A percentile compares a stretch with the other conserved stretches of the same genome.
These are phyloP conservation scores for Colletotrichum horii DNA, from an alignment of 2,329 filamentous ascomycete genomes.

Conservation along the genomic window DNA sequence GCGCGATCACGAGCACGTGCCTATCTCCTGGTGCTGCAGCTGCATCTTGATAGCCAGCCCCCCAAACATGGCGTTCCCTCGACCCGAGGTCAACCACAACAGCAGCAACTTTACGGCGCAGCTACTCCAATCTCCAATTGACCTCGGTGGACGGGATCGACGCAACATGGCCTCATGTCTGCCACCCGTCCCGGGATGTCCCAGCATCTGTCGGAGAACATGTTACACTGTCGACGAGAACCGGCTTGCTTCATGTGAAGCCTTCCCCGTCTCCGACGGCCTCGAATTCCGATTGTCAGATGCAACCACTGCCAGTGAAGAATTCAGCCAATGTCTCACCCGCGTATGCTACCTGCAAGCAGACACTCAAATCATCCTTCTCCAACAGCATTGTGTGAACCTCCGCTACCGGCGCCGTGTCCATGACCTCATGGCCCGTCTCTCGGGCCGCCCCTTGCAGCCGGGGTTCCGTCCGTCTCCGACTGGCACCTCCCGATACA, in stretches of 20 bases:
- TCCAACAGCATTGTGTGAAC: neutral
- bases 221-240: neutral
- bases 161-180: neutral
- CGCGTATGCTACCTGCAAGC: neutral
- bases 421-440: constrained; percentile 11
- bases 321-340: neutral
- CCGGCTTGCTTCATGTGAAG: neutral
- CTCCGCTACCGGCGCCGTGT: constrained; percentile 1
- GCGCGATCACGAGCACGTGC: neutral
- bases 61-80: neutral
- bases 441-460: constrained; percentile 3
- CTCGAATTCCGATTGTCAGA: neutral
- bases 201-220: neutral
- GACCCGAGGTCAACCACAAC: neutral
- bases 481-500: constrained; percentile 3
- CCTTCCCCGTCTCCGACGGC: neutral
- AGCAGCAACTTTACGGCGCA: neutral
- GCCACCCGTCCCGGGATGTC: neutral
- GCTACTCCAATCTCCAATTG: neutral
- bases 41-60: neutral
- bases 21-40: neutral
- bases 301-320: neutral
- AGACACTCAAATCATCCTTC: neutral
- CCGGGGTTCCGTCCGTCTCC: constrained; percentile 10
- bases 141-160: neutral